Base-by-base conservation (phyloP, 2,329 filamentous ascomycete species). In the Calonectria pteridis region DNA sequence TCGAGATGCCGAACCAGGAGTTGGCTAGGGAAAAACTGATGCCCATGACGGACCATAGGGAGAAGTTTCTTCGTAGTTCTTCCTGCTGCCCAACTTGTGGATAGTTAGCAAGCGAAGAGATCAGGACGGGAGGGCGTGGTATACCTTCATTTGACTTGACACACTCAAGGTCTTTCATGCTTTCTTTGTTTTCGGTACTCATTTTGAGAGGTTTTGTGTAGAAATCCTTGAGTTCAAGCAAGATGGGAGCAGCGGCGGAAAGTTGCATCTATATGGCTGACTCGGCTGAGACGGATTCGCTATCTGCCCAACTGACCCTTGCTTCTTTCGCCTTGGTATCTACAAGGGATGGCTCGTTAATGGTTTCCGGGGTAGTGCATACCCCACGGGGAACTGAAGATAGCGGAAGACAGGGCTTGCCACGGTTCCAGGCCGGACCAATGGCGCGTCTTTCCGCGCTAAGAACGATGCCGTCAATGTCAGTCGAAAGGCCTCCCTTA, bases 11-110 rank as follows among this genome's bases (percentile, higher is more conserved):
- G 31, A 72, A 69, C 72, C 72, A 74, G 0, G 73, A 74, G 66
- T 73, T 74, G 23, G 73, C 53, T 2, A 74, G 59, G 1, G 73
- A 72, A 35, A 74, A 74, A 43, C 69, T 55, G 43, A 72, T 63
- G 14, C 73, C 73, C 31, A 74, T 40, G 35, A 74, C 73, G 28
- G 73, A 74, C 33, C 59, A 74, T n/a, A 74, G 16, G n/a, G 69
- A 72, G 51, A 72, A 74, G 40, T 72, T 74, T 10, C 49, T 50
- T n/a, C 68, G 53, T 5, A 73, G 64, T 29, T 70, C 68, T 28
- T 33, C 58, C 6, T 55, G 46, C 16, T 70, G 68, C 35, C 68
- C 68, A 20, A 70, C 58, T 70, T 5, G 29, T 35, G 5, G 9
- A 28, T 33, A 7, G 28, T 64, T 46, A 64, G 40, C 20, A 64